These are phyloP conservation scores for Plasmodium vivax DNA, from an alignment of 169 alveolate species.

Conservation along the genomic window DNA sequence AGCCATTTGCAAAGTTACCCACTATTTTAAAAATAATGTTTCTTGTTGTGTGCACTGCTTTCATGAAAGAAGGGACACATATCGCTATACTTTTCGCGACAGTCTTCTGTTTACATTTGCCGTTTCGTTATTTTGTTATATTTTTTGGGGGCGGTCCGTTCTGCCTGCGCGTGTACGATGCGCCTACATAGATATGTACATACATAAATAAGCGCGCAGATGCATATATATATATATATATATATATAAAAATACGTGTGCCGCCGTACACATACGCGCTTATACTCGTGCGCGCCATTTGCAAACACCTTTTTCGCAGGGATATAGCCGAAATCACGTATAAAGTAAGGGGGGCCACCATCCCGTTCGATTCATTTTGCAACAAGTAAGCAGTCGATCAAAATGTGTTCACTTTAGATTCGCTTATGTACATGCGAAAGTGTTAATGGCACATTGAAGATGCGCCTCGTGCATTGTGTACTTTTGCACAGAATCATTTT, in stretches of 20 bases:
- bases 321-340: constrained; percentile 70
- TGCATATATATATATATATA: background rate
- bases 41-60: background rate
- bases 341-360: constrained; percentile 9
- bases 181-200: background rate
- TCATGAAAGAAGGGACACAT: background rate
- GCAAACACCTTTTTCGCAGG: constrained; percentile 16
- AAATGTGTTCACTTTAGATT: constrained; percentile 5
- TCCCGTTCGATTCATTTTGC: constrained; percentile 53
- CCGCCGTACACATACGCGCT: background rate
- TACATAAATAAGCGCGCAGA: background rate
- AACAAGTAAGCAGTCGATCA: constrained; percentile 12
- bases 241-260: background rate
- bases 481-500: background rate
- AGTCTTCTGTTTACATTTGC: constrained; percentile 1
- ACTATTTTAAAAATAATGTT: background rate
- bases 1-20: background rate
- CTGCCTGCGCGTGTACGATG: background rate
- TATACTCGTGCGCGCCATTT: background rate
- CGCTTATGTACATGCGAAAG: background rate
- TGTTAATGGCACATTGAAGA: background rate
- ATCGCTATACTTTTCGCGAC: background rate
- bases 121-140: background rate
- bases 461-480: background rate
- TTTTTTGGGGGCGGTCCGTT: background rate